Evolutionary conservation across 2,329 filamentous ascomycete species (phyloP), one percentile per base, ranked within the genome.

Genomic region (Penicillium freii): DNA sequence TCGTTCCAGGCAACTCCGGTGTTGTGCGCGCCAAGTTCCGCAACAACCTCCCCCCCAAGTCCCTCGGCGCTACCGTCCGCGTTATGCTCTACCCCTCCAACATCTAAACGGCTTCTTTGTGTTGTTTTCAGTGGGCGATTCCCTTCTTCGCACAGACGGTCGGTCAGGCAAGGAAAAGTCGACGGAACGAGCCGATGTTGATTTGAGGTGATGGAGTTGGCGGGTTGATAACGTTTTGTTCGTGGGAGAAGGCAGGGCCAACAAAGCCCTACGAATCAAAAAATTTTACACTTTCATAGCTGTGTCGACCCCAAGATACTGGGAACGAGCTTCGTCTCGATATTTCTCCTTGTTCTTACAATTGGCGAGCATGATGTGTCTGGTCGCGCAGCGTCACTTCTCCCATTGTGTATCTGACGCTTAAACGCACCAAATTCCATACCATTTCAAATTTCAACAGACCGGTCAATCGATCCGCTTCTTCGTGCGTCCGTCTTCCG

Each of bases 11-110:
- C 80, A 97, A 97, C 89, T 96, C 91, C 72, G 94, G 94, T 76
- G 90, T 97, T 76, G 94, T 99, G 78, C 90, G 94, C 79, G 93
- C 92, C 81, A 93, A 96, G 83, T 99, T 99, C 88, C 84, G 89
- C 80, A 86, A 87, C 82, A 96, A 96, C 80, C 92, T 99, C 71
- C 94, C 94, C 77, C 87, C 94, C 74, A 92, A 92, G 85, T 92
- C 90, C 77, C 97, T 97, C 85, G 92, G 92, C 82, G 91, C 92
- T 78, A 92, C 90, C 74, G 90, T 96, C 83, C 89, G 92, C 82
- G 87, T 96, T 82, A 96, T 96, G 92, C 86, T 96, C 81, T 96
- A 96, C 87, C 92, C 92, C 81, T 95, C 91, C 77, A 92, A 91
- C 84, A 94, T 97, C 89, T 96, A 93, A 89, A 81, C 68, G 68